Percentiles rank a stretch among this genome's conserved stretches.
These are phyloP conservation scores for Penicillium vulpinum DNA, from an alignment of 2,329 filamentous ascomycete species.

Conservation along the genomic window DNA sequence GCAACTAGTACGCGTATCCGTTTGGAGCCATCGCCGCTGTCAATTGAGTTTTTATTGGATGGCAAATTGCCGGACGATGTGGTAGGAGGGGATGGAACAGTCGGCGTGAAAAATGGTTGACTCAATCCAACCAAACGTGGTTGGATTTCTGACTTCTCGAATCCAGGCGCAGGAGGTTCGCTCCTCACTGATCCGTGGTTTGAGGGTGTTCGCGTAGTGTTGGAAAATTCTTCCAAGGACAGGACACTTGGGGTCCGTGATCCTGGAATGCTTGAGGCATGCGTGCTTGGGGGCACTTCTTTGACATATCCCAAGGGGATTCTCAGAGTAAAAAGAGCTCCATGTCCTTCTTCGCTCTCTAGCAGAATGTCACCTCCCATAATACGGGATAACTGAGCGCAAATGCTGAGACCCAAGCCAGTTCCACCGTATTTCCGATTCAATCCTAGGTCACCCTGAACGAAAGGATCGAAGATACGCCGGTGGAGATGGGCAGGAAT, in stretches of 20 bases:
- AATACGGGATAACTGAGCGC: conserved; percentile 76
- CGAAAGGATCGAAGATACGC: conserved; percentile 89
- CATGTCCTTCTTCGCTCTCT: conserved; percentile 68
- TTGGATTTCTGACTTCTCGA: conserved; percentile 61
- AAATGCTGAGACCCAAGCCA: conserved; percentile 84
- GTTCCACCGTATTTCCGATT: conserved; percentile 91
- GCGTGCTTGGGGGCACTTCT: conserved; percentile 56
- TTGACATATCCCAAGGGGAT: conserved; percentile 78
- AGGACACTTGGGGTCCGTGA: conserved; percentile 34
- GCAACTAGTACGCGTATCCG: conserved; percentile 77
- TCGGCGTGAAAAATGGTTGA: conserved; percentile 69
- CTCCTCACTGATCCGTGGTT: conserved; percentile 21
- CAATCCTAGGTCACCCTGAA: conserved; percentile 85
- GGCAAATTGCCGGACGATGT: conserved; percentile 23
- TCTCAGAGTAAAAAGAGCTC: conserved; percentile 78
- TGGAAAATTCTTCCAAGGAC: conserved; percentile 28
- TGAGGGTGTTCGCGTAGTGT: conserved; percentile 23
- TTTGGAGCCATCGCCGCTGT: conserved; percentile 63
- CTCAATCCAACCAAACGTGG: conserved; percentile 80
- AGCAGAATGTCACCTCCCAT: conserved; percentile 79
- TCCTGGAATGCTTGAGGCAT: conserved; percentile 26
- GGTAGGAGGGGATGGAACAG: conserved; percentile 32
- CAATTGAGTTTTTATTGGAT: conserved; percentile 63
- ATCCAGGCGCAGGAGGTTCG: conserved; percentile 40
- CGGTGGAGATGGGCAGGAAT: conserved; percentile 76